Evolutionary conservation across 2,329 filamentous ascomycete species (phyloP), one percentile per base, ranked within the genome.

Genomic region (Calonectria leucothoes): DNA sequence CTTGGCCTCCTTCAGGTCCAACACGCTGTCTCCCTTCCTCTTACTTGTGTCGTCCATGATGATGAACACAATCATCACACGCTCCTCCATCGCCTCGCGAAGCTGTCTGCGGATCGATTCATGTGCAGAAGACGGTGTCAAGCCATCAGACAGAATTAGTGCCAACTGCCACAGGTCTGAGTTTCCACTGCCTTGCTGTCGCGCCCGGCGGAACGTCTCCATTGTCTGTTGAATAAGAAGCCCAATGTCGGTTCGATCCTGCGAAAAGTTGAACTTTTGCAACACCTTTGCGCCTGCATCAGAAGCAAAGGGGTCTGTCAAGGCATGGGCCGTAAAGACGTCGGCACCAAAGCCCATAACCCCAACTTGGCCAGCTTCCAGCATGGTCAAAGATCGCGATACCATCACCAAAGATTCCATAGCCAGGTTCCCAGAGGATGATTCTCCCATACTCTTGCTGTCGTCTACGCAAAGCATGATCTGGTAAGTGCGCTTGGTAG

Each of bases 41-140:
- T 82, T 83, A 37, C 81, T 80, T 25, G 85, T 87, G 78, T 91
- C 89, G 86, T 99, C 97, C 82, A 99, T 95, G 80, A 99, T 94
- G 79, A 99, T 95, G 83, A 99, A 99, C 7, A 99, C 96, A 75
- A 98, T 93, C 95, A 99, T 98, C 82, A 99, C 97, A 20, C 95
- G 90, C 85, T 98, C 95, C 84, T 98, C 96, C 81, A 95, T 92
- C 1, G 97, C 96, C 84, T 96, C 93, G 12, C 97, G 90, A 14
- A 99, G 92, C 27, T 98, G 89, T 6, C 95, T 89, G 20, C 94
- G 91, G 78, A 99, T 96, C 6, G 91, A 89, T 23, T 95, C 94
- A 83, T 98, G 96, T 61, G 96, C 93, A 1, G 89, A 87, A 45
- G 90, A 92, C 66, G 97, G 95, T 77, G 96, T 98, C 29, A 98